Percentiles rank a stretch among this genome's conserved stretches.
Evolutionary conservation across 352 stramenopile species (phyloP).

Genomic region (Phytophthora hybrid): DNA sequence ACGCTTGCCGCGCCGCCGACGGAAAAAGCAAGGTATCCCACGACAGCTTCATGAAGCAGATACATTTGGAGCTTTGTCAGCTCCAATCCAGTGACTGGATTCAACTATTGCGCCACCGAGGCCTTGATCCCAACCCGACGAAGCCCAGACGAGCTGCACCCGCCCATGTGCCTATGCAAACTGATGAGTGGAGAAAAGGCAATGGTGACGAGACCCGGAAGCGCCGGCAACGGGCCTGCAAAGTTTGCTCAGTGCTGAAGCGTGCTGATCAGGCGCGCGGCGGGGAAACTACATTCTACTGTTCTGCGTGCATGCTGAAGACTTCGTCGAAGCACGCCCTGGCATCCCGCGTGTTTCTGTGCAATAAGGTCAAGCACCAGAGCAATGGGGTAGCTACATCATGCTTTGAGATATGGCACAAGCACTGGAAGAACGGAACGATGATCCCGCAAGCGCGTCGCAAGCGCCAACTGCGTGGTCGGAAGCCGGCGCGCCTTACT

Average conservation of each 20-base stretch:
- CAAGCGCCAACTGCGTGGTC: not conserved
- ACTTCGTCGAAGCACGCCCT: not conserved
- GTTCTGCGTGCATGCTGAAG: constrained; percentile 9
- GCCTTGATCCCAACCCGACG: not conserved
- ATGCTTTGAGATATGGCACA: not conserved
- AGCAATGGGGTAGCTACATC: constrained; percentile 4
- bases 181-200: not conserved
- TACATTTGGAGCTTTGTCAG: not conserved
- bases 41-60: not conserved
- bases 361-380: constrained; percentile 22
- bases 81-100: not conserved
- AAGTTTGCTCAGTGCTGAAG: not conserved
- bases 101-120: not conserved
- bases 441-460: not conserved
- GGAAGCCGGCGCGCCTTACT: not conserved
- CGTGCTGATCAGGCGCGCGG: not conserved
- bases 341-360: constrained; percentile 7
- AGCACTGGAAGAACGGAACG: not conserved
- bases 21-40: not conserved
- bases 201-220: not conserved
- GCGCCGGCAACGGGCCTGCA: not conserved
- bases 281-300: constrained; percentile 13
- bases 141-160: not conserved
- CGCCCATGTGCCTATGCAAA: not conserved
- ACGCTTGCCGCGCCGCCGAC: not conserved